Conservation (phyloP, 257 asterid genomes). For the Przewalskia tangutica region DNA sequence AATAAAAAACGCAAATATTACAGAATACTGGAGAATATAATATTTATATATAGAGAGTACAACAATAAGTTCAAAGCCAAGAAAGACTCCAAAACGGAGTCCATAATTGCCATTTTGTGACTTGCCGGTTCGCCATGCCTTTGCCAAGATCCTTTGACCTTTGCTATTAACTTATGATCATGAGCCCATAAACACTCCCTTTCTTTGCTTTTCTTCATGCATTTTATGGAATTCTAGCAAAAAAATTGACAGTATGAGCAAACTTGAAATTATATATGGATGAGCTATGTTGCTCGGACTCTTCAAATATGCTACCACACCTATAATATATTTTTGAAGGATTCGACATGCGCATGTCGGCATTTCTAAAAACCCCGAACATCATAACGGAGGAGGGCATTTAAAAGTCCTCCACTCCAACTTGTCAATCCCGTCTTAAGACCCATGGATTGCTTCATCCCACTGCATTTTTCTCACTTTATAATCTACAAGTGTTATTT, state of each 20-base stretch:
- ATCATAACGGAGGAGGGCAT: conserved; percentile 1
- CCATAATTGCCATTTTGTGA: conserved; percentile 45
- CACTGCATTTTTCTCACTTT: conserved; percentile 12
- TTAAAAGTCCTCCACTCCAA: conserved; percentile 2
- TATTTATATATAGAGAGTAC: not conserved
- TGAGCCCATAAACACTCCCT: not conserved
- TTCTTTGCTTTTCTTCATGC: not conserved
- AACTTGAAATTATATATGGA: conserved; percentile 7
- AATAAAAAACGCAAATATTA: not conserved
- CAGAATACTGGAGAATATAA: not conserved
- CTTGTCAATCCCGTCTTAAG: conserved; percentile 9
- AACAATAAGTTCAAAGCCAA: conserved; percentile 18
- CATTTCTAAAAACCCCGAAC: not conserved
- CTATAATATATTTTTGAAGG: not conserved
- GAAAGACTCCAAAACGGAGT: conserved; percentile 36
- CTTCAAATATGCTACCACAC: rapidly evolving
- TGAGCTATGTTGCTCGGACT: not conserved
- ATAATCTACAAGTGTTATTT: not conserved
- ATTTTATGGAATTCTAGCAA: not conserved
- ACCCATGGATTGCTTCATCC: conserved; percentile 26
- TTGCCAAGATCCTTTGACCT: conserved; percentile 12
- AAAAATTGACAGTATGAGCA: conserved; percentile 11
- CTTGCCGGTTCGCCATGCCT: conserved; percentile 46
- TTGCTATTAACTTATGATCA: not conserved
- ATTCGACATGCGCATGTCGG: not conserved